Percentiles rank a stretch among this genome's conserved stretches.
Evolutionary conservation across 345 rosid species (phyloP).

Genomic region (Sonneratia caseolaris): DNA sequence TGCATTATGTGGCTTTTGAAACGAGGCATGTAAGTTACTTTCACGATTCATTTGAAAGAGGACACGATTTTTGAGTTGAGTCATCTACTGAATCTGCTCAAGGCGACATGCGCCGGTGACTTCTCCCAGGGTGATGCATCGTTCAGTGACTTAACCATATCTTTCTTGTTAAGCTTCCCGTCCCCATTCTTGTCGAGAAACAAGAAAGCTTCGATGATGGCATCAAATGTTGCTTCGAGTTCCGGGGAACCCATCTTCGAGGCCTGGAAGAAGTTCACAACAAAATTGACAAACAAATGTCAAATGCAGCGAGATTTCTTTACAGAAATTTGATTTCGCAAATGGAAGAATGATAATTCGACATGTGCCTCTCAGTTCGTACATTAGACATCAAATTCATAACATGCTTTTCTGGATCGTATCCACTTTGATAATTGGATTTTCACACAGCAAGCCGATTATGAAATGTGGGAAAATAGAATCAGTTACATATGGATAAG

Average conservation of each 20-base stretch:
- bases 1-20: no score
- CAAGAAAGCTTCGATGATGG: slow-evolving; percentile 64
- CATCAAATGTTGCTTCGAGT: slow-evolving; percentile 60
- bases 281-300: slow-evolving; percentile 8
- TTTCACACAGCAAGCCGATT: no score
- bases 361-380: no score
- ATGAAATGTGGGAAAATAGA: no score
- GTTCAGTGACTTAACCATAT: slow-evolving; percentile 53
- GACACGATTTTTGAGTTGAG: slow-evolving; percentile 13
- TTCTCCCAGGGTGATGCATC: slow-evolving; percentile 57
- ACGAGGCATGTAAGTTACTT: no score
- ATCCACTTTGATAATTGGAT: no score
- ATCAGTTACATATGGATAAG: no score
- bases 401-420: no score
- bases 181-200: slow-evolving; percentile 74
- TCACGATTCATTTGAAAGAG: no score
- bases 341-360: no score
- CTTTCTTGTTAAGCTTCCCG: slow-evolving; percentile 67
- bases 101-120: slow-evolving; percentile 59
- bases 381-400: no score
- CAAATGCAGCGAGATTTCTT: background rate
- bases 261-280: slow-evolving; percentile 28
- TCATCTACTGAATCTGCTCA: slow-evolving; percentile 54
- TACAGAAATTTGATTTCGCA: no score
- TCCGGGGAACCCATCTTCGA: slow-evolving; percentile 27